Evolutionary conservation across 768 basidiomycete genomes (phyloP).

Genomic region (Russula earlei): DNA sequence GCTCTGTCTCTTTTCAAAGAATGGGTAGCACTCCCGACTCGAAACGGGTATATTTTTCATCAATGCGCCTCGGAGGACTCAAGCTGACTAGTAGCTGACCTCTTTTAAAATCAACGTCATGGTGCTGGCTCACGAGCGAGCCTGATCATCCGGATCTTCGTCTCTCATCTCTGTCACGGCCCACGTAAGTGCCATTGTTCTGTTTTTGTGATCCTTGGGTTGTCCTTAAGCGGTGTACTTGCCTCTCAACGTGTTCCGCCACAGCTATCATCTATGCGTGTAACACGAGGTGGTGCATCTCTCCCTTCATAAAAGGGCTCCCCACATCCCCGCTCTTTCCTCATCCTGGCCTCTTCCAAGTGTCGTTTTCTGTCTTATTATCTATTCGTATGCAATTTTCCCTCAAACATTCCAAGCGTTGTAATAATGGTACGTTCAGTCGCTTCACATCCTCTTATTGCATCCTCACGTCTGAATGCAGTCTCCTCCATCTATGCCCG

Average conservation of each 20-base stretch:
- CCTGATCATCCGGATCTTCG: not conserved
- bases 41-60: not conserved
- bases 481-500: slow-evolving; percentile 7
- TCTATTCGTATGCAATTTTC: slow-evolving; percentile 10
- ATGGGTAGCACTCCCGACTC: not conserved
- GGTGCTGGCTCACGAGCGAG: not conserved
- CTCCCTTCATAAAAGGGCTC: not conserved
- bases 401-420: not conserved
- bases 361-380: not conserved
- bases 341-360: not conserved
- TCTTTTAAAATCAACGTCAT: not conserved
- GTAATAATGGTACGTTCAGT: slow-evolving; percentile 6
- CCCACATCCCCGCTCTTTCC: not conserved
- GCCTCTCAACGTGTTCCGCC: not conserved
- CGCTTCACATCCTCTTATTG: not conserved
- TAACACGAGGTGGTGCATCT: not conserved
- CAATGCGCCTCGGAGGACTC: not conserved
- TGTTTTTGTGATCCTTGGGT: too few relatives aligned
- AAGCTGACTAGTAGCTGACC: not conserved
- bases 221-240: not conserved
- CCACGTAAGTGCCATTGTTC: not conserved
- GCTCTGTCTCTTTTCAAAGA: not conserved
- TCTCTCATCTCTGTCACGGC: not conserved
- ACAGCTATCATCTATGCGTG: not conserved
- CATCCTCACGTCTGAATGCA: not conserved